Percentiles rank a stretch among this genome's conserved stretches.
phyloP scores from a whole-genome alignment of 306 rosid genomes.

The Prosopis cineraria region DNA sequence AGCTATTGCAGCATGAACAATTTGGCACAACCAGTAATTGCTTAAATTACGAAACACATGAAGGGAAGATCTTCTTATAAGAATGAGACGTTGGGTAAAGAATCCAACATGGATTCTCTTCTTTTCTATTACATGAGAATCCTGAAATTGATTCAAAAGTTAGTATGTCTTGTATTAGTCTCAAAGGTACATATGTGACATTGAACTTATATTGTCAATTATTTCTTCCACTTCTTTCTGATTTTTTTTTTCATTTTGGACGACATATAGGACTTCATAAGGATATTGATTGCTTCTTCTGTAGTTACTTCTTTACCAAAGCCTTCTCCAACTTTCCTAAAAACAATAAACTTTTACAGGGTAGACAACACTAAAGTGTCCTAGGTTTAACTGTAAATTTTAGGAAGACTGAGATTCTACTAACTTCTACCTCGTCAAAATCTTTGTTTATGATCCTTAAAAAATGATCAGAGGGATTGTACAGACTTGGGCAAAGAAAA shows the following conservation, averaged over 20 bases:
- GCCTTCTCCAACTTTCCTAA: slow-evolving; percentile 47
- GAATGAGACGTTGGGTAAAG: slow-evolving; percentile 56
- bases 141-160: slow-evolving; percentile 30
- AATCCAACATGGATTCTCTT: slow-evolving; percentile 54
- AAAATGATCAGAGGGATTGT: not conserved
- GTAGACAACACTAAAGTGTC: not conserved
- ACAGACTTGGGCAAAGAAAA: not conserved
- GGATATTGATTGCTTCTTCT: slow-evolving; percentile 48
- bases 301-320: slow-evolving; percentile 27
- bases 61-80: slow-evolving; percentile 61
- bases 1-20: slow-evolving; percentile 41
- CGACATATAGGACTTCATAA: slow-evolving; percentile 44
- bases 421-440: not conserved
- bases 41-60: slow-evolving; percentile 64
- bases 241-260: slow-evolving; percentile 44
- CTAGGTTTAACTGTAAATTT: not conserved
- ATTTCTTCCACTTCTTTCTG: slow-evolving; percentile 38
- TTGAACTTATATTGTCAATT: slow-evolving; percentile 27
- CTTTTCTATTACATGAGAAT: slow-evolving; percentile 41
- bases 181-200: not conserved
- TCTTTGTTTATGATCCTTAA: not conserved
- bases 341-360: not conserved
- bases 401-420: not conserved
- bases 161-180: slow-evolving; percentile 27
- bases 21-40: slow-evolving; percentile 67